Conservation (phyloP, 202 grass and related monocot species). For the Schoenoplectus triqueter region DNA sequence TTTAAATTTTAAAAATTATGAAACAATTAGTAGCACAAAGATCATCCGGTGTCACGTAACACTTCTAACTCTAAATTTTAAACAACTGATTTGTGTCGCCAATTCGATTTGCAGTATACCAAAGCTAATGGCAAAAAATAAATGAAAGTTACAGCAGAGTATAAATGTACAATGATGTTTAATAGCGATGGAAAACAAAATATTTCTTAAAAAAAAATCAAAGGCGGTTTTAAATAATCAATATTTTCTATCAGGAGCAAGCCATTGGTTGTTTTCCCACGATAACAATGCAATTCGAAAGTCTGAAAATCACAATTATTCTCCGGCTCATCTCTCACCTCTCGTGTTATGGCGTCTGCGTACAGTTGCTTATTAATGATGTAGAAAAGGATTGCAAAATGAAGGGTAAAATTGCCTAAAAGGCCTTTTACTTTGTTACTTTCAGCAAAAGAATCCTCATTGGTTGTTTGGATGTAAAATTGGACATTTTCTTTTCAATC, state of each 20-base stretch:
- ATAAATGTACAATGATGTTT: neutral
- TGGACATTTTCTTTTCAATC: neutral
- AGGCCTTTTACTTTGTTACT: neutral
- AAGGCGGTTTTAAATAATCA: slow-evolving; percentile 10
- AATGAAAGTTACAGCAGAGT: neutral
- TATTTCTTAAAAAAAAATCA: neutral
- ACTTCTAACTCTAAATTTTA: too few species aligned
- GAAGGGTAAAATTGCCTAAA: neutral
- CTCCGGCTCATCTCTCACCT: neutral
- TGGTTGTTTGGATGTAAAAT: neutral
- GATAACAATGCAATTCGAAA: slow-evolving; percentile 20
- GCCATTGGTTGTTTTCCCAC: slow-evolving; percentile 34
- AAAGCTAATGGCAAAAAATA: neutral
- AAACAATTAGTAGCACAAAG: too few species aligned
- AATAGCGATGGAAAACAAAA: neutral
- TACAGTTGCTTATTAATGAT: slow-evolving; percentile 18
- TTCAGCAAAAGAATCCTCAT: neutral
- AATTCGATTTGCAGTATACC: too few species aligned
- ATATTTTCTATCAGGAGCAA: slow-evolving; percentile 17
- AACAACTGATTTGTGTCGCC: too few species aligned
- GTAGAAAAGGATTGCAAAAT: slow-evolving; percentile 30
- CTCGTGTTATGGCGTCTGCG: slow-evolving; percentile 13
- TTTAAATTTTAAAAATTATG: too few species aligned
- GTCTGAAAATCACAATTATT: slow-evolving; percentile 24
- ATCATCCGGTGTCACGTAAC: too few species aligned